phyloP scores from a whole-genome alignment of 2,329 filamentous ascomycete genomes.

The Talaromyces atroroseus region DNA sequence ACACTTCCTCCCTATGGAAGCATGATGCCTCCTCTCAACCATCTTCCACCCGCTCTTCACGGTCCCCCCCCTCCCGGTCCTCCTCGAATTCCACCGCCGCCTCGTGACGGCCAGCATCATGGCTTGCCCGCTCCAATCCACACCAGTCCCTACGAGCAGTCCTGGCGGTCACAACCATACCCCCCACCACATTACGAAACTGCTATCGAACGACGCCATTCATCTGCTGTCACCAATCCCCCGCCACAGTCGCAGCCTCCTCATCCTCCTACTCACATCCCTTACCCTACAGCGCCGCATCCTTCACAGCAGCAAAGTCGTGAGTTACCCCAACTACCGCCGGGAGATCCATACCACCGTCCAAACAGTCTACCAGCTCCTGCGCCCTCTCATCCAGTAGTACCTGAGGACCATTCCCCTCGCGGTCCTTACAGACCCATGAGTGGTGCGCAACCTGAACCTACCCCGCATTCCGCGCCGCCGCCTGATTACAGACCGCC shows the following conservation, averaged over 20 bases:
- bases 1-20: conserved; percentile 20
- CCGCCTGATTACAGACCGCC: conserved; percentile 25
- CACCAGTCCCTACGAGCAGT: conserved; percentile 23
- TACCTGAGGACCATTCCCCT: conserved; percentile 23
- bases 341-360: conserved; percentile 29
- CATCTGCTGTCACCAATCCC: conserved; percentile 17
- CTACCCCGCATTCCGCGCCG: conserved; percentile 27
- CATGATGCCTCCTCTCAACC: conserved; percentile 22
- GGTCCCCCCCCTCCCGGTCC: conserved; percentile 5
- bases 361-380: conserved; percentile 28
- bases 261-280: conserved; percentile 20
- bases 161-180: conserved; percentile 29
- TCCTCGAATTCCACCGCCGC: conserved; percentile 7
- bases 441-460: conserved; percentile 27
- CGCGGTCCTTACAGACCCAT: conserved; percentile 28
- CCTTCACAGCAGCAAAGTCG: conserved; percentile 20
- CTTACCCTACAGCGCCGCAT: conserved; percentile 13
- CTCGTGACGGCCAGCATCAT: conserved; percentile 26
- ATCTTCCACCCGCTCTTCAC: conserved; percentile 16
- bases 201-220: conserved; percentile 26
- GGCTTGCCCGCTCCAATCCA: conserved; percentile 21
- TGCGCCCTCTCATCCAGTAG: conserved; percentile 19
- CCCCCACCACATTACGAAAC: conserved; percentile 26
- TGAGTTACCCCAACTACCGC: conserved; percentile 30
- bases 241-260: conserved; percentile 13